Evolutionary conservation across 371 early-diverging fungal species (phyloP).

Genomic region (Mortierella sp.): DNA sequence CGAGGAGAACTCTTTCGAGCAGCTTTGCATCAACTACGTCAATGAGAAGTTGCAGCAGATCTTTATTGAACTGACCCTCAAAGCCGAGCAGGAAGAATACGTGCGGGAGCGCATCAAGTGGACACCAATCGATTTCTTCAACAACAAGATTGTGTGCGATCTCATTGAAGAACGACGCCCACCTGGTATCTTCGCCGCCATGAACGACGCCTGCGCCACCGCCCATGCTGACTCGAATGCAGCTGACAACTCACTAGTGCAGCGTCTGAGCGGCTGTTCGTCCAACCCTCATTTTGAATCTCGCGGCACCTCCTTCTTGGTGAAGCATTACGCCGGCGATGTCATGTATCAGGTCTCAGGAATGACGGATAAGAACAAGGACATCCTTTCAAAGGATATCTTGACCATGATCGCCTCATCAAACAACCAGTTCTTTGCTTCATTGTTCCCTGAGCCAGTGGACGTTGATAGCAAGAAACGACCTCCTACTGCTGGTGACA

Average conservation of each 20-base stretch:
- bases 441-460: slow-evolving; percentile 89
- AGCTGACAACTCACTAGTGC: slow-evolving; percentile 90
- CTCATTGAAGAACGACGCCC: slow-evolving; percentile 96
- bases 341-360: slow-evolving; percentile 94
- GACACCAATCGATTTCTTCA: slow-evolving; percentile 99
- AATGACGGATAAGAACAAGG: slow-evolving; percentile 99
- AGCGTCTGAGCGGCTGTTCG: slow-evolving; percentile 75
- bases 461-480: slow-evolving; percentile 90
- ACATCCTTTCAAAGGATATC: slow-evolving; percentile 92
- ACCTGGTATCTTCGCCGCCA: slow-evolving; percentile 91
- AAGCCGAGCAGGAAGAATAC: slow-evolving; percentile 98
- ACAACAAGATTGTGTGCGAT: slow-evolving; percentile 98
- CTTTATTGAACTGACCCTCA: slow-evolving; percentile 98
- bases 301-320: slow-evolving; percentile 80
- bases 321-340: slow-evolving; percentile 98
- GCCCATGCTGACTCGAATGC: slow-evolving; percentile 90
- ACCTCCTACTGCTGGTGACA: slow-evolving; percentile 85
- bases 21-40: slow-evolving; percentile 99
- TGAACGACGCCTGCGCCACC: slow-evolving; percentile 96
- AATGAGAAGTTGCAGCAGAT: slow-evolving; percentile 99
- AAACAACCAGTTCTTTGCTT: slow-evolving; percentile 70
- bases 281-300: slow-evolving; percentile 85
- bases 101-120: slow-evolving; percentile 98
- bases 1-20: slow-evolving; percentile 99
- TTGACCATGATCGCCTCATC: slow-evolving; percentile 82